Conservation (phyloP, 164 flowering plant genomes). For the Vitis rupestris region DNA sequence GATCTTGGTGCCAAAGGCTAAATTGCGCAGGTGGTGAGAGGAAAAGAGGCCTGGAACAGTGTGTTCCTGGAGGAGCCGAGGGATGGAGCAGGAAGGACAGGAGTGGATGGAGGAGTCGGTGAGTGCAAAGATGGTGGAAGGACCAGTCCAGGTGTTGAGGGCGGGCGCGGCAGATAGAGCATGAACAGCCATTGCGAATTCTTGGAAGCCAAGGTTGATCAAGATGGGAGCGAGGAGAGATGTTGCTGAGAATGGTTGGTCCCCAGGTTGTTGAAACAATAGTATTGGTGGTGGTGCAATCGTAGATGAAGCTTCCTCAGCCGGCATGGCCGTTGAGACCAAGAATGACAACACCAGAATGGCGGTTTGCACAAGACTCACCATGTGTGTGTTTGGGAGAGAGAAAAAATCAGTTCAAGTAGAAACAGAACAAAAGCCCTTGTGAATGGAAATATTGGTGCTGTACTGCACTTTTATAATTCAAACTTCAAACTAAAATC, state of each 20-base stretch:
- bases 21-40: conserved; percentile 34
- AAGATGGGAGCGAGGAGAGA: conserved; percentile 33
- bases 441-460: no score
- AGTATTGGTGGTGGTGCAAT: no score
- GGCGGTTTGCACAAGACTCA: no score
- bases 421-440: no score
- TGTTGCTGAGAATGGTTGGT: no score
- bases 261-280: conserved; percentile 10
- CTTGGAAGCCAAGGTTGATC: conserved; percentile 57
- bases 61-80: conserved; percentile 61
- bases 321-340: no score
- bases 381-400: no score
- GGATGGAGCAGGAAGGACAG: conserved; percentile 48
- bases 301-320: no score
- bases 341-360: no score
- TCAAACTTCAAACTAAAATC: no score
- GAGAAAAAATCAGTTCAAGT: no score
- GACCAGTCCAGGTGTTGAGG: conserved; percentile 37
- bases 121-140: conserved; percentile 62
- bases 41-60: conserved; percentile 59
- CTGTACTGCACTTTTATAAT: no score
- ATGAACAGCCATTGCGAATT: conserved; percentile 43
- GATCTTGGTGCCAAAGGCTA: conserved; percentile 62
- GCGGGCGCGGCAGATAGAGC: conserved; percentile 27
- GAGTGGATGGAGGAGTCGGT: conserved; percentile 48